phyloP scores from a whole-genome alignment of 805 yeast genomes.

The Candida boleticola region DNA sequence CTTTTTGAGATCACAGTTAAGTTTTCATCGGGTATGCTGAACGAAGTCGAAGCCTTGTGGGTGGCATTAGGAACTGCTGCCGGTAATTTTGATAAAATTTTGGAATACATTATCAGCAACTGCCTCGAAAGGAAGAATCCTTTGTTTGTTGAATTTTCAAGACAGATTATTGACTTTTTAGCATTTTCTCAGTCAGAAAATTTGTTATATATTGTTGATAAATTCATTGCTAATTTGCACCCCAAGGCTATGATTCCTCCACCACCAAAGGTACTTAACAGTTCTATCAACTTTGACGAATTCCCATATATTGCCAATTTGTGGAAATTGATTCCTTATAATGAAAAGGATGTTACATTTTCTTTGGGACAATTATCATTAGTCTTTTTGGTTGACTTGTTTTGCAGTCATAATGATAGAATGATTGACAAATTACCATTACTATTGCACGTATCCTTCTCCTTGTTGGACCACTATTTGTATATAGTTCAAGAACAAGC shows the following conservation, averaged over 20 bases:
- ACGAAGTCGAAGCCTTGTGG: slow-evolving; percentile 94
- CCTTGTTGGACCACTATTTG: slow-evolving; percentile 83
- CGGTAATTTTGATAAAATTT: slow-evolving; percentile 66
- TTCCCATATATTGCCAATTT: slow-evolving; percentile 80
- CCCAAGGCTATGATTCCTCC: slow-evolving; percentile 91
- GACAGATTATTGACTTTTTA: slow-evolving; percentile 79
- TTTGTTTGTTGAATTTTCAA: slow-evolving; percentile 69
- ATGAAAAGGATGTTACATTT: slow-evolving; percentile 69
- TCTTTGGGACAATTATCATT: slow-evolving; percentile 86
- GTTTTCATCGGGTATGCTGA: slow-evolving; percentile 69
- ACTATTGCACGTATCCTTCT: slow-evolving; percentile 74
- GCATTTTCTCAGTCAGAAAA: slow-evolving; percentile 52
- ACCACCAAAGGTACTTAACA: slow-evolving; percentile 21
- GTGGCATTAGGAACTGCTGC: slow-evolving; percentile 74
- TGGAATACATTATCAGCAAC: slow-evolving; percentile 65
- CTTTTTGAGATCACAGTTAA: slow-evolving; percentile 81
- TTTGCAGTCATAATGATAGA: slow-evolving; percentile 64
- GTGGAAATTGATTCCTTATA: slow-evolving; percentile 50
- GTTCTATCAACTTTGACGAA: slow-evolving; percentile 28
- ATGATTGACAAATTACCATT: slow-evolving; percentile 63
- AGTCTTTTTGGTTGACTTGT: slow-evolving; percentile 78
- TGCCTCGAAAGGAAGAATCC: slow-evolving; percentile 72
- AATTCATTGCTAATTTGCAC: slow-evolving; percentile 65
- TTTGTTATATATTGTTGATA: slow-evolving; percentile 50
- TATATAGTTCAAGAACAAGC: slow-evolving; percentile 84